Evolutionary conservation across 805 yeast species (phyloP).

Genomic region (Candida insectalens): DNA sequence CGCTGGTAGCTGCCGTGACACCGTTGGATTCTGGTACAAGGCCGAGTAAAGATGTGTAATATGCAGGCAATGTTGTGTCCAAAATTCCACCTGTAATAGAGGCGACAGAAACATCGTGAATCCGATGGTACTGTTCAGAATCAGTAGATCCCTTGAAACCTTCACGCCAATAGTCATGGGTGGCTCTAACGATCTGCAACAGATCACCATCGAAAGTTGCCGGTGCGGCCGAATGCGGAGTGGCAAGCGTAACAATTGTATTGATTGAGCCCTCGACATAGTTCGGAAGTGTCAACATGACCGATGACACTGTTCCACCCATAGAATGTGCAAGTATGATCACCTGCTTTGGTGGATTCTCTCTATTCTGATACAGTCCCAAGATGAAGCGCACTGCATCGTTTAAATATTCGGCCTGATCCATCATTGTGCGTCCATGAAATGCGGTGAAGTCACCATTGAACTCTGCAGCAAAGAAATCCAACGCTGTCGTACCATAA

Average conservation of each 20-base stretch:
- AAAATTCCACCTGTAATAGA: constrained; percentile 85
- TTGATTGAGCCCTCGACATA: constrained; percentile 65
- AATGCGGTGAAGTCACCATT: constrained; percentile 95
- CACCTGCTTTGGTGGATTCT: constrained; percentile 41
- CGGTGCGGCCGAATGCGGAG: constrained; percentile 92
- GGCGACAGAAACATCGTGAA: constrained; percentile 54
- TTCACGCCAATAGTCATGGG: constrained; percentile 70
- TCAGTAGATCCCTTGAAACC: neutral
- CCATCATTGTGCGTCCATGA: constrained; percentile 87
- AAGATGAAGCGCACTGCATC: constrained; percentile 78
- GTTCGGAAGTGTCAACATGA: constrained; percentile 72
- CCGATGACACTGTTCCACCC: constrained; percentile 95
- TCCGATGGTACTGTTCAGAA: constrained; percentile 33
- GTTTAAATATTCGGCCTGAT: constrained; percentile 87
- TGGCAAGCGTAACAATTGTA: constrained; percentile 74
- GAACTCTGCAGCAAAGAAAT: constrained; percentile 87
- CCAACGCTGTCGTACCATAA: constrained; percentile 40
- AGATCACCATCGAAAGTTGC: constrained; percentile 89
- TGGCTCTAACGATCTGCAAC: constrained; percentile 58
- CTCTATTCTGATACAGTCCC: constrained; percentile 41
- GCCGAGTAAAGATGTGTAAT: constrained; percentile 68
- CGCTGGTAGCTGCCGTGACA: constrained; percentile 72
- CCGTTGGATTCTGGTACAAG: constrained; percentile 70
- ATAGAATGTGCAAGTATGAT: constrained; percentile 84
- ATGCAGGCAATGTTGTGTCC: constrained; percentile 81